A percentile compares a stretch with the other conserved stretches of the same genome.
Evolutionary conservation across 2,329 filamentous ascomycete species (phyloP).

Genomic region (Dactylonectria macrodidyma): DNA sequence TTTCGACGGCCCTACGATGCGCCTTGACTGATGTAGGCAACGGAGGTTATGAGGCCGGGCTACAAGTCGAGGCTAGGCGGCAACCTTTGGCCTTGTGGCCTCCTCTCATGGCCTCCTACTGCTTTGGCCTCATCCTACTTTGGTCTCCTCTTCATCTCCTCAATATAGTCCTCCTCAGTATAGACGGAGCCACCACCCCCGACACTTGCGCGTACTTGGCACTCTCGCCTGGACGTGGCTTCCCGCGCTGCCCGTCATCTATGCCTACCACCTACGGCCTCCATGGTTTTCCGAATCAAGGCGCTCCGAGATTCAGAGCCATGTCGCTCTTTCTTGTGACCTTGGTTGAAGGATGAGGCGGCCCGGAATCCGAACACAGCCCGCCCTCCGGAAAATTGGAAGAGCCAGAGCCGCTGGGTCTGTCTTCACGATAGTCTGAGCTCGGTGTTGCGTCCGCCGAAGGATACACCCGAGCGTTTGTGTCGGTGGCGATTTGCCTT

Average conservation of each 20-base stretch:
- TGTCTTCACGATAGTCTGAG: constrained; percentile 3
- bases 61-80: constrained; percentile 14
- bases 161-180: not conserved
- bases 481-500: no score
- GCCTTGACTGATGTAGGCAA: constrained; percentile 8
- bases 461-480: not conserved
- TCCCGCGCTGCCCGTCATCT: not conserved
- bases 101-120: not conserved
- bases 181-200: not conserved
- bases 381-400: constrained; percentile 8
- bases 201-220: not conserved
- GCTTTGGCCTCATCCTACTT: no score
- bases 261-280: no score
- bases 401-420: not conserved
- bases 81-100: not conserved
- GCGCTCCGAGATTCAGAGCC: not conserved
- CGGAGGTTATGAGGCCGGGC: constrained; percentile 17
- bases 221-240: not conserved
- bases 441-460: constrained; percentile 1
- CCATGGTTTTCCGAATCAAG: no score
- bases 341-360: constrained; percentile 14
- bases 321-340: not conserved
- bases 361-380: constrained; percentile 29
- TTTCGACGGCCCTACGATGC: not conserved
- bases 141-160: no score